These are phyloP conservation scores for Trametes coccinea DNA, from an alignment of 768 basidiomycete species.

Conservation along the genomic window DNA sequence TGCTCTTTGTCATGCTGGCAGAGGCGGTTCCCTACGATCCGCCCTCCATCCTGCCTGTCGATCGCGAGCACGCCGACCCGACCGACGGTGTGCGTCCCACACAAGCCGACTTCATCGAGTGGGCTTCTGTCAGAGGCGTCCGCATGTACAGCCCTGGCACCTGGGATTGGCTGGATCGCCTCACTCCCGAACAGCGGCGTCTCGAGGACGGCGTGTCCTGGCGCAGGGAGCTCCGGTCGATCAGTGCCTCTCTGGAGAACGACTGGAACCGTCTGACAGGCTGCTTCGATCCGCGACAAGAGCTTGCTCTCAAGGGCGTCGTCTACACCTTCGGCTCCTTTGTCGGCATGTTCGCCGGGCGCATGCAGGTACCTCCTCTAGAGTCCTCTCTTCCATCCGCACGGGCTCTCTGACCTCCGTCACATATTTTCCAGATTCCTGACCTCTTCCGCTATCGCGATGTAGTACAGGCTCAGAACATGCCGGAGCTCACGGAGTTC, in stretches of 20 bases:
- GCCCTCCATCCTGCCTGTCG: conserved; percentile 36
- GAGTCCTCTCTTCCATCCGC: not conserved
- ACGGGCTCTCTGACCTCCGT: not conserved
- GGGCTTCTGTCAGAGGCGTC: conserved; percentile 36
- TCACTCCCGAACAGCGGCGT: conserved; percentile 26
- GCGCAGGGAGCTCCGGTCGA: conserved; percentile 27
- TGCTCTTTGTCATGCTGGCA: conserved; percentile 60
- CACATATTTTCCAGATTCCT: conserved; percentile 34
- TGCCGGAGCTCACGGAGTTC: conserved; percentile 27
- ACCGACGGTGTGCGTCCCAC: conserved; percentile 42
- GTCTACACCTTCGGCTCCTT: conserved; percentile 54
- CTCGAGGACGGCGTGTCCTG: conserved; percentile 30
- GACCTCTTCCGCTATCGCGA: conserved; percentile 32
- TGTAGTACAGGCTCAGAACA: conserved; percentile 29
- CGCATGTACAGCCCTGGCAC: conserved; percentile 29
- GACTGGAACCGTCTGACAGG: conserved; percentile 57
- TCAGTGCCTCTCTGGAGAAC: conserved; percentile 52
- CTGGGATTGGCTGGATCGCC: conserved; percentile 31
- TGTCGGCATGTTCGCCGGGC: conserved; percentile 62
- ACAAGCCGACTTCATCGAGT: conserved; percentile 58
- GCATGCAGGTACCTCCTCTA: conserved; percentile 51
- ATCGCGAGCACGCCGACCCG: conserved; percentile 28
- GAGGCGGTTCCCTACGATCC: conserved; percentile 44
- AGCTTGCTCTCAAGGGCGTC: conserved; percentile 33
- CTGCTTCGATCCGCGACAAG: conserved; percentile 43